phyloP scores from a whole-genome alignment of 2,329 filamentous ascomycete species.

The Xylaria sp. region DNA sequence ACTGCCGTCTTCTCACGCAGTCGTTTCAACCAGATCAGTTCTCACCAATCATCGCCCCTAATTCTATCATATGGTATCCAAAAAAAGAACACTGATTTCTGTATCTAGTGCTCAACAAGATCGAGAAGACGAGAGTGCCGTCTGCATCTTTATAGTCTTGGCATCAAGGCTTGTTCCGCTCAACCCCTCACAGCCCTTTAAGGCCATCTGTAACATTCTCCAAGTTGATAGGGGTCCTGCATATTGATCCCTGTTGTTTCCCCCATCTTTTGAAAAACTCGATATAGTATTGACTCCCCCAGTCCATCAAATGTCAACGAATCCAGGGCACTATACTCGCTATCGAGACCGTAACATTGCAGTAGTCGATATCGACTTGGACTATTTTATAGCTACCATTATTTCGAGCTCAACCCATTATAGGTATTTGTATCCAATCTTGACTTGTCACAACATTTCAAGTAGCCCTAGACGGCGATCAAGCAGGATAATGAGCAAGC shows the following conservation, averaged over 20 bases:
- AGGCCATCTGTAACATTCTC: conserved; percentile 19
- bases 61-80: not conserved
- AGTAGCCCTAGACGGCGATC: conserved; percentile 42
- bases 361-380: not conserved
- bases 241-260: conserved; percentile 23
- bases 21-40: conserved; percentile 17
- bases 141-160: conserved; percentile 33
- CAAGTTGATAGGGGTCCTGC: conserved; percentile 17
- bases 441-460: conserved; percentile 6
- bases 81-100: not conserved
- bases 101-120: conserved; percentile 8
- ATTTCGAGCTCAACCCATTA: not conserved
- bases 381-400: not conserved
- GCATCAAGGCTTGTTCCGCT: conserved; percentile 10
- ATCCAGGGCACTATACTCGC: not conserved
- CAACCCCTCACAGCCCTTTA: conserved; percentile 11
- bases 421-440: not conserved
- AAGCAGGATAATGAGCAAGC: conserved; percentile 37
- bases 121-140: conserved; percentile 9
- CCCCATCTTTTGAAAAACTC: not conserved
- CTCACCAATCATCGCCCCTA: conserved; percentile 3
- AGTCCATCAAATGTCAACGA: not conserved
- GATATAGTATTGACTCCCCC: conserved; percentile 1
- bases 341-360: not conserved
- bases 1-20: conserved; percentile 19